phyloP scores from a whole-genome alignment of 768 basidiomycete species.

The Sarcodon sp. region DNA sequence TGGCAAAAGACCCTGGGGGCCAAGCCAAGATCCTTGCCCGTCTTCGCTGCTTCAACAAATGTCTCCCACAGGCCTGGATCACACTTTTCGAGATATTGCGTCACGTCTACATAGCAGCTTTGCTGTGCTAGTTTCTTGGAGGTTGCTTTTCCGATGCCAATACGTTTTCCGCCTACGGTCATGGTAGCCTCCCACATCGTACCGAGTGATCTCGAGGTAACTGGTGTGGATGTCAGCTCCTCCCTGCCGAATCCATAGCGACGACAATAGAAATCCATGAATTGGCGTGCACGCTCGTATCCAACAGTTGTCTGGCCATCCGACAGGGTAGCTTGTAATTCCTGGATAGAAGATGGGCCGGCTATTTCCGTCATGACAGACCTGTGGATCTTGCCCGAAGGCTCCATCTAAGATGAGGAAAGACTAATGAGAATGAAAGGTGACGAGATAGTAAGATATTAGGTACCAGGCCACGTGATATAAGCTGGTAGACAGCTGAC shows the following conservation, averaged over 20 bases:
- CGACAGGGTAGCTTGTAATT: constrained; percentile 27
- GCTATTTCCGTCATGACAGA: not conserved
- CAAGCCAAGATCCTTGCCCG: constrained; percentile 57
- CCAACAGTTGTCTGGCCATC: constrained; percentile 45
- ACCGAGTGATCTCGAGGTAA: constrained; percentile 10
- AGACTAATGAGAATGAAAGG: not conserved
- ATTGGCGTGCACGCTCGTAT: constrained; percentile 67
- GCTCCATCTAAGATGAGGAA: not conserved
- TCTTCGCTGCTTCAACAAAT: constrained; percentile 47
- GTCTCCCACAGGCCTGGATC: constrained; percentile 71
- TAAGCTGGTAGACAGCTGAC: constrained; percentile 61
- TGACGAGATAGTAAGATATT: not conserved
- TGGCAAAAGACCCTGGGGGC: constrained; percentile 58
- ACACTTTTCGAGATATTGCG: constrained; percentile 75
- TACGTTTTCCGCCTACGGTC: constrained; percentile 62
- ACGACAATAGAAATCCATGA: constrained; percentile 94
- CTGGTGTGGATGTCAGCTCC: constrained; percentile 42
- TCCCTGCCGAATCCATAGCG: constrained; percentile 65
- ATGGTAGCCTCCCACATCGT: constrained; percentile 60
- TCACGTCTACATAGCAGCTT: constrained; percentile 78
- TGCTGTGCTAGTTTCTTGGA: constrained; percentile 64
- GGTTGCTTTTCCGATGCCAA: constrained; percentile 62
- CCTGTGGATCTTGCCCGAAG: constrained; percentile 1
- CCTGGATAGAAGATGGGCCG: not conserved
- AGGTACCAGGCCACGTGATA: constrained; percentile 43